Base-by-base conservation (phyloP, 768 basidiomycete genomes). In the Dentipellis fragilis region DNA sequence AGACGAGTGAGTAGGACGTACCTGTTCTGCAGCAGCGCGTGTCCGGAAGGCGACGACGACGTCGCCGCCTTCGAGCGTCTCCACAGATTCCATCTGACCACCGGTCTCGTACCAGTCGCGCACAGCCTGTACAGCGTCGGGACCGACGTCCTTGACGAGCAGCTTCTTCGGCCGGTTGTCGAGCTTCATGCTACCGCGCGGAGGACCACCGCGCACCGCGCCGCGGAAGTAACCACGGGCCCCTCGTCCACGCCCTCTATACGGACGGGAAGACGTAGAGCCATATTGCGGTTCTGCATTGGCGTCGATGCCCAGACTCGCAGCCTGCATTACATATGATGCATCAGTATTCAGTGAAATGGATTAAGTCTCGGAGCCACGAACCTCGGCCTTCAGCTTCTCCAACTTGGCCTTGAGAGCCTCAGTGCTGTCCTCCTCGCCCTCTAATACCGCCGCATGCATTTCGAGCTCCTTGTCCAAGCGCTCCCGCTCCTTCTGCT, bases 111-210 rank as follows among this genome's bases (percentile, higher is more conserved):
- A 95, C 87, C 89, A 94, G 62, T 89, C 84, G 59, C 79, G 80
- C 57, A 93, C 71, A 6, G 79, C 76, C 58, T 84, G 81, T 35
- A 81, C 58, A 34, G 73, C 73, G n/a, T 73, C 73, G 17, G 78
- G 75, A 37, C 74, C 69, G 9, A 80, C 80, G 38, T 85, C 88
- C 64, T 89, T 85, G 29, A 96, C 73, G 19, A 87, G 69, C 21
- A 96, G 71, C 68, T 81, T 85, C 72, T 84, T 87, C 10, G 93
- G 88, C 16, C 93, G 81, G 64, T 93, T 92, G 68, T 96, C 93
- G 29, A 96, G 79, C 65, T 88, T 88, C 86, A 95, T 87, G 63
- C 84, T 91, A 10, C 75, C 73, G 42, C 85, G 78, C 10, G 83
- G 75, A 48, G 80, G 76, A 2, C 80, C 83, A 55, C 89, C 87